phyloP scores from a whole-genome alignment of 345 rosid genomes.

The Bruguiera gymnorhiza region DNA sequence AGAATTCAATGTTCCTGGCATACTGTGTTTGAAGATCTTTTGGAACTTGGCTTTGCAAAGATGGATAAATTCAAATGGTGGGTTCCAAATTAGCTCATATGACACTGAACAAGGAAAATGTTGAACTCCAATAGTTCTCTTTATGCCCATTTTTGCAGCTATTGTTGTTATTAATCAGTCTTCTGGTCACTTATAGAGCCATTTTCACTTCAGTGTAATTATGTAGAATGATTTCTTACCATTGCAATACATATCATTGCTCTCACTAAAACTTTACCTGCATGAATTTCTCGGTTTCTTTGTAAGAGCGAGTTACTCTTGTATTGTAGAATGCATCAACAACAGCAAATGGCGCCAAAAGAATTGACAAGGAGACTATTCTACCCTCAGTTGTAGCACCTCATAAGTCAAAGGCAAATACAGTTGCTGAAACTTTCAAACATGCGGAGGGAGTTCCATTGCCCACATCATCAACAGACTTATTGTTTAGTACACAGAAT shows the following conservation, averaged over 20 bases:
- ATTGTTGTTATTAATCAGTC: background rate
- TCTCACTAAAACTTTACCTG: background rate
- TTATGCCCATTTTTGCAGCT: background rate
- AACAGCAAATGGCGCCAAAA: slow-evolving; percentile 23
- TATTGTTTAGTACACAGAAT: slow-evolving; percentile 19
- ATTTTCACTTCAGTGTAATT: background rate
- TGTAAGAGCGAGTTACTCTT: background rate
- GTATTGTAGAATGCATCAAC: slow-evolving; percentile 36
- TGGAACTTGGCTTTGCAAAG: slow-evolving; percentile 8
- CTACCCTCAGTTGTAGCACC: slow-evolving; percentile 14
- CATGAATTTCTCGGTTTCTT: background rate
- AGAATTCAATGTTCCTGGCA: background rate
- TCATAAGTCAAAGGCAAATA: slow-evolving; percentile 21
- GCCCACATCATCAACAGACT: slow-evolving; percentile 18
- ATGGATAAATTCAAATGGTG: background rate
- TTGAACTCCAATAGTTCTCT: background rate
- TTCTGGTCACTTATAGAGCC: background rate
- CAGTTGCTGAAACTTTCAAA: slow-evolving; percentile 22
- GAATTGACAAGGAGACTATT: slow-evolving; percentile 23
- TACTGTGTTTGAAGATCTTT: background rate
- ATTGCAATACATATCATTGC: background rate
- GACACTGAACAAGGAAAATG: background rate
- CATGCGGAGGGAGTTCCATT: slow-evolving; percentile 19
- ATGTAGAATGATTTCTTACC: background rate
- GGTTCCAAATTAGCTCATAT: background rate